Base-by-base conservation (phyloP, 164 flowering plant species). In the Saururus chinensis region DNA sequence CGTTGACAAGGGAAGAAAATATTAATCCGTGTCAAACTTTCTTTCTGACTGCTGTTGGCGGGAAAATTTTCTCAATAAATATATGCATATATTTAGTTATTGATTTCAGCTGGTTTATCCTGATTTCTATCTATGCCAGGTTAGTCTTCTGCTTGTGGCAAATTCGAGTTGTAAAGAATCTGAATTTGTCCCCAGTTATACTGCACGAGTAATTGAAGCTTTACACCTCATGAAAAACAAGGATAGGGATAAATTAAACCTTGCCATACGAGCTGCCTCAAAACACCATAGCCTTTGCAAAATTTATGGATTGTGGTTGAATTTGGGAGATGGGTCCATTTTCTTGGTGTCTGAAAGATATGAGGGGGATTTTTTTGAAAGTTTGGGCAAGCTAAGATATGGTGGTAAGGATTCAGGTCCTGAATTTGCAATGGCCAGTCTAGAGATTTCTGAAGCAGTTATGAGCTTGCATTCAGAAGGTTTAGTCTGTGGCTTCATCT, bases 291-390 rank as follows among this genome's bases (percentile, higher is more conserved):
- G 74, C 52, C 57, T 81, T 7, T 77, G 84, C 74, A 70, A 54
- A 49, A 73, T 65, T 68, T 82, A 69, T 68, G 98, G 98, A 26
- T 71, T 93, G 63, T 90, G 96, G 95, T 78, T 78, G 75, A 60
- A 82, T 81, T 56, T 59, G 67, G 72, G 66, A 54, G 78, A 77
- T 71, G 76, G 78, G 41, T 58, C 56, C 68, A 62, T 89, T 55
- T 86, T 77, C 69, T 60, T 93, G 49, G 95, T 86, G 9, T 77
- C 71, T 62, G 86, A 90, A 76, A 76, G 68, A 51, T 19, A 60
- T 22, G 42, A 37, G 40, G 67, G 60, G 12, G 70, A 60, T 60
- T 45, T 73, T 19, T 20, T 61, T 57, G 64, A 75, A 30, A 71
- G 53, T 60, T 53, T 73, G 41, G 22, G 25, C 17, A 71, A 63